Evolutionary conservation across 768 basidiomycete species (phyloP).

Genomic region (Leccinum obscurum): DNA sequence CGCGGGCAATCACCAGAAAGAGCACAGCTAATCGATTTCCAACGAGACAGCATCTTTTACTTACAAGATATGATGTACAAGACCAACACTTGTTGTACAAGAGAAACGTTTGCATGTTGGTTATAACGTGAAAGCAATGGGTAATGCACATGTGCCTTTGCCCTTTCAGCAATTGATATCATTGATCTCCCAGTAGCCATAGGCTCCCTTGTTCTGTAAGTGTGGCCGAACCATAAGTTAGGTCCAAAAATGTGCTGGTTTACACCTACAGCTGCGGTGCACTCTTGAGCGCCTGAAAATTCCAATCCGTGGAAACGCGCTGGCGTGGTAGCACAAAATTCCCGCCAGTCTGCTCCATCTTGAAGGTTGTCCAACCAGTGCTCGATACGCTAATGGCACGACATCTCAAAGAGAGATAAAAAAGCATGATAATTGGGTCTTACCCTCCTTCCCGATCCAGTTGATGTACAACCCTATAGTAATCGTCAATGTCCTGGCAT

Average conservation of each 20-base stretch:
- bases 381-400: slow-evolving; percentile 26
- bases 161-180: neutral
- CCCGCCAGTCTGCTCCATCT: slow-evolving; percentile 28
- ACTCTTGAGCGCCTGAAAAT: slow-evolving; percentile 26
- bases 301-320: slow-evolving; percentile 25
- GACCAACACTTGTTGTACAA: no score
- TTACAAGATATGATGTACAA: no score
- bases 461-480: slow-evolving; percentile 24
- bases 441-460: slow-evolving; percentile 25
- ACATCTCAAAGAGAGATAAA: neutral
- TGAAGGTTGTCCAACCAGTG: slow-evolving; percentile 32
- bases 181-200: neutral
- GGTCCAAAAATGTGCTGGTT: neutral
- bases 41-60: no score
- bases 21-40: no score
- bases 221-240: neutral
- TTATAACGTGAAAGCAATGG: no score
- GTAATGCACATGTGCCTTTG: neutral
- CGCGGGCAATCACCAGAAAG: no score
- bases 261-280: neutral
- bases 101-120: no score
- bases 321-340: slow-evolving; percentile 36
- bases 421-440: neutral
- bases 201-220: neutral
- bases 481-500: neutral